Evolutionary conservation across 106 monocot species (phyloP).

Genomic region (Phalaenopsis equestris): DNA sequence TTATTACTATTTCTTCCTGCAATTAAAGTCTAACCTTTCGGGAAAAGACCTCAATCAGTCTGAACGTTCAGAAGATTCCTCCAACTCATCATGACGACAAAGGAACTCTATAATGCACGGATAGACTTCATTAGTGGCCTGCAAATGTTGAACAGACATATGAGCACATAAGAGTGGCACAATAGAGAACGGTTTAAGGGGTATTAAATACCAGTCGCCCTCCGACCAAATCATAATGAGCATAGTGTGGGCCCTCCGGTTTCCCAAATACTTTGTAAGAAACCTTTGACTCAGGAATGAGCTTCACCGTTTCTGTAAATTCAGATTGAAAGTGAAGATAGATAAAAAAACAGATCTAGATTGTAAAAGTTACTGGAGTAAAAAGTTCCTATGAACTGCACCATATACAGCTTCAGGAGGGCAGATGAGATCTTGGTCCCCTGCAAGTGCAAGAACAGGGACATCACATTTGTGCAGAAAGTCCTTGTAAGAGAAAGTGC

Average conservation of each 20-base stretch:
- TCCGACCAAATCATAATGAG: constrained; percentile 92
- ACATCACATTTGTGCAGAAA: constrained; percentile 52
- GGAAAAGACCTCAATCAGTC: neutral
- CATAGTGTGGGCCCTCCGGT: constrained; percentile 79
- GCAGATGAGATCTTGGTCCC: constrained; percentile 84
- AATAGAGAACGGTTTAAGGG: neutral
- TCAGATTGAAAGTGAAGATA: neutral
- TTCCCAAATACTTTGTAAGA: constrained; percentile 76
- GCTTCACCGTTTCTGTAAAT: constrained; percentile 73
- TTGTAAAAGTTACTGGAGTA: neutral
- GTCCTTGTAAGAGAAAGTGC: constrained; percentile 72
- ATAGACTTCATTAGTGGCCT: constrained; percentile 61
- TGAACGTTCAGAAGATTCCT: neutral
- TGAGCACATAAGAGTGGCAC: neutral
- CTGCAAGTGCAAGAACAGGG: constrained; percentile 81
- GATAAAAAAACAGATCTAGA: neutral
- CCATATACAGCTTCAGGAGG: constrained; percentile 96
- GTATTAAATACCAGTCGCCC: constrained; percentile 52
- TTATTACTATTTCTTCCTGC: neutral
- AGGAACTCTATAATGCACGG: constrained; percentile 72
- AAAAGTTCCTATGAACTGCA: constrained; percentile 8
- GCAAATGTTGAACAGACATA: constrained; percentile 12
- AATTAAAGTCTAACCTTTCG: neutral
- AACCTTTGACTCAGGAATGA: constrained; percentile 49
- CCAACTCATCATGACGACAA: constrained; percentile 26